phyloP scores from a whole-genome alignment of 2,329 filamentous ascomycete species.

The Colletotrichum sp. region DNA sequence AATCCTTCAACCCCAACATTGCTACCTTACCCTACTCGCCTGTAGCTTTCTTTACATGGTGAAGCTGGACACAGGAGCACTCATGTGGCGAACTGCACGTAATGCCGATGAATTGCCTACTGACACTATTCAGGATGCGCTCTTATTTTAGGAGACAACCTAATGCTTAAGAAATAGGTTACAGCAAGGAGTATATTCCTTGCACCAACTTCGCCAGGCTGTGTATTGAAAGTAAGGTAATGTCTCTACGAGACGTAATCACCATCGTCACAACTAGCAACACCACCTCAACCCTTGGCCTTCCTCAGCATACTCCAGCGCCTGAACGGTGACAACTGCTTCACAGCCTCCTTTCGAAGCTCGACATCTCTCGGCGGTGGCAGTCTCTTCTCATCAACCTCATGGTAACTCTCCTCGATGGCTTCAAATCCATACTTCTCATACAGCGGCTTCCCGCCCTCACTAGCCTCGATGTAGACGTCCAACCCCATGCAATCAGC shows the following conservation, averaged over 20 bases:
- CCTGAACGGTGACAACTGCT: not conserved
- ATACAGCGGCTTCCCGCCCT: slow-evolving; percentile 33
- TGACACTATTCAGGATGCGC: not conserved
- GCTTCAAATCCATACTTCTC: slow-evolving; percentile 35
- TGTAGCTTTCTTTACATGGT: not conserved
- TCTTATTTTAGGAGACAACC: not conserved
- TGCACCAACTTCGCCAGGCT: not conserved
- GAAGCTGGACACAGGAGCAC: not conserved
- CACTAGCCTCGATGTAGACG: slow-evolving; percentile 37
- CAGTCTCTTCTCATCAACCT: not conserved
- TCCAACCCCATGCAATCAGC: slow-evolving; percentile 37
- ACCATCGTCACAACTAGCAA: not conserved
- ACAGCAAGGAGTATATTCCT: not conserved
- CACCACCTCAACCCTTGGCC: not conserved
- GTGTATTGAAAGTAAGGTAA: not conserved
- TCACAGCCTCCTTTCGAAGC: not conserved
- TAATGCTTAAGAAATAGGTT: not conserved
- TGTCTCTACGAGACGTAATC: no score
- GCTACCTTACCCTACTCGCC: not conserved
- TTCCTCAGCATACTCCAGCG: not conserved
- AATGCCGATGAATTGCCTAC: not conserved
- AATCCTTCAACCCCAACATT: not conserved
- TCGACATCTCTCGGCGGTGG: not conserved
- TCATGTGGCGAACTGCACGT: not conserved
- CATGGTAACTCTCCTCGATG: slow-evolving; percentile 18